phyloP scores from a whole-genome alignment of 2,329 filamentous ascomycete genomes.

The Xylariaceae sp. region DNA sequence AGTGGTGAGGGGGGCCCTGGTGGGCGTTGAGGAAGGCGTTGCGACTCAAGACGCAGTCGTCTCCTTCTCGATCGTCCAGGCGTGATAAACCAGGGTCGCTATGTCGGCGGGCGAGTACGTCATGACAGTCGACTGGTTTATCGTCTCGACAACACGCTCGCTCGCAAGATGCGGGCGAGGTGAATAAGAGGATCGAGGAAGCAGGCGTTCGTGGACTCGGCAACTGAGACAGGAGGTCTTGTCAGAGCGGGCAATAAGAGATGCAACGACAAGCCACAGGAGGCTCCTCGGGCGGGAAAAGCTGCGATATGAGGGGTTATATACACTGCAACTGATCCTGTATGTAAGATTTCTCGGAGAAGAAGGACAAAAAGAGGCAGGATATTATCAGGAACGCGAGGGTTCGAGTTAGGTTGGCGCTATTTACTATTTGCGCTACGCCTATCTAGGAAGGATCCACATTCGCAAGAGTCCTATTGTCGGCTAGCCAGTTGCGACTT shows the following conservation, averaged over 20 bases:
- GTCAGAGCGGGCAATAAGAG: neutral
- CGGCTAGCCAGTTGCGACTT: neutral
- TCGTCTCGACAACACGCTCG: conserved; percentile 15
- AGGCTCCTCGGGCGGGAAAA: neutral
- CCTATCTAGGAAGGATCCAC: neutral
- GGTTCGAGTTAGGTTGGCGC: neutral
- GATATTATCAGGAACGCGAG: neutral
- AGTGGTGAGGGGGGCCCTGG: neutral
- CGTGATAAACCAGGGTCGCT: conserved; percentile 28
- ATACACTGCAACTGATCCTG: neutral
- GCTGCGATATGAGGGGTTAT: neutral
- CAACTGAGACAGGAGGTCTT: conserved; percentile 8
- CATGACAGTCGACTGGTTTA: conserved; percentile 26
- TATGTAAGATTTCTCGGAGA: neutral
- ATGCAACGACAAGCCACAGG: neutral
- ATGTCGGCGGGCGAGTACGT: conserved; percentile 23
- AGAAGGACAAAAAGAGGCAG: neutral
- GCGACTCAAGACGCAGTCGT: conserved; percentile 25
- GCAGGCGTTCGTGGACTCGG: conserved; percentile 6
- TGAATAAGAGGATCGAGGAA: conserved; percentile 4
- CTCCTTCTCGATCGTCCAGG: conserved; percentile 28
- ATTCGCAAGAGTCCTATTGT: neutral
- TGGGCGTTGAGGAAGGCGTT: conserved; percentile 17
- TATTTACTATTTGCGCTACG: neutral
- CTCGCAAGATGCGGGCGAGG: conserved; percentile 14